Conservation (phyloP, 2,329 filamentous ascomycete species). For the Tolypocladium ophioglossoides region DNA sequence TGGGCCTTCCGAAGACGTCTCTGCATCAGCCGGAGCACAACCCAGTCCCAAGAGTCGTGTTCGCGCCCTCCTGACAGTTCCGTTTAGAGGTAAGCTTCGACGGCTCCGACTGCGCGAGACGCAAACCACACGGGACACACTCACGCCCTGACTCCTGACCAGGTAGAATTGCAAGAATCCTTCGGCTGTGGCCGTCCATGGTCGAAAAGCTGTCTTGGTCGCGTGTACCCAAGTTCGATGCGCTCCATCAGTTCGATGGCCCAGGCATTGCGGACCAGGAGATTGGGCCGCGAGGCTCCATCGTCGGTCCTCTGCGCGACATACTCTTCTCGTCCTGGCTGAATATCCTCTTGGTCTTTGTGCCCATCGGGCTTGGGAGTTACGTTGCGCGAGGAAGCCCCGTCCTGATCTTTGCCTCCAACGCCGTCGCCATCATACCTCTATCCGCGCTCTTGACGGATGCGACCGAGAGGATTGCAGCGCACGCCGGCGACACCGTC, state of each 20-base stretch:
- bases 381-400: conserved; percentile 28
- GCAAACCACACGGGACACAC: neutral
- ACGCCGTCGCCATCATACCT: conserved; percentile 50
- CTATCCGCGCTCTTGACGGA: conserved; percentile 46
- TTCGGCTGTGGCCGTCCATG: neutral
- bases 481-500: conserved; percentile 44
- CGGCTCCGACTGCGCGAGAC: neutral
- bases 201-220: neutral
- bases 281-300: neutral
- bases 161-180: neutral
- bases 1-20: neutral
- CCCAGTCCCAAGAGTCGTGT: neutral
- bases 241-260: neutral
- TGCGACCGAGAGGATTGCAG: conserved; percentile 49
- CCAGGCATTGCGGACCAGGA: neutral
- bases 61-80: neutral
- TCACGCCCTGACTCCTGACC: neutral
- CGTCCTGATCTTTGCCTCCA: conserved; percentile 43
- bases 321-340: conserved; percentile 35
- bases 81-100: neutral
- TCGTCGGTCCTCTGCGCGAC: conserved; percentile 8
- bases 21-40: neutral
- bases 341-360: conserved; percentile 57
- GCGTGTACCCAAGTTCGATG: neutral
- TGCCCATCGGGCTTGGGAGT: conserved; percentile 55